Base-by-base conservation (phyloP, 2,329 filamentous ascomycete species). In the Fusarium coicis region DNA sequence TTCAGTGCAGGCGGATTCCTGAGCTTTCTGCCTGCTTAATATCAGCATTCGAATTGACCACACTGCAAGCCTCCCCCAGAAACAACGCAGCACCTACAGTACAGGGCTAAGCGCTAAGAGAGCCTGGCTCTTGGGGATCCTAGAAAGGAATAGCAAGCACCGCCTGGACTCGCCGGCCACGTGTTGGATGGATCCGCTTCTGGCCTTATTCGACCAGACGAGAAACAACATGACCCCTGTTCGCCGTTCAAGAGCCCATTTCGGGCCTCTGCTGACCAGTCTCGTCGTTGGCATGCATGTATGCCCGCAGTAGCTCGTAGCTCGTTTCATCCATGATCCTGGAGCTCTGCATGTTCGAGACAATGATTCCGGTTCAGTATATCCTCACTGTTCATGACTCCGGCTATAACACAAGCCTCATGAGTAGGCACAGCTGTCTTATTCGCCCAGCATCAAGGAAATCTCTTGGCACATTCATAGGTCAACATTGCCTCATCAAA, bases 141-240 rank as follows among this genome's bases (percentile, higher is more conserved):
- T 40, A 54, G 58, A 62, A 55, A 59, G 65, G 58, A 55, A 49
- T 72, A 71, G 69, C 58, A 50, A 49, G 34, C 57, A 70, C 54
- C 49, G 61, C 59, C 66, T 68, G 62, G 67, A 53, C 64, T 75
- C 49, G 62, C 65, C 44, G 63, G 72, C 75, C 75, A 77, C 75
- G 75, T 77, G 75, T 77, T 66, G 66, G 47, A 77, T 72, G 74
- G 75, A 68, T 71, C 75, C 73, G 61, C 58, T 67, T 70, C 62
- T 75, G 74, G 67, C 58, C 72, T 65, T 75, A 66, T 62, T 73
- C 57, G 73, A 66, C 69, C 62, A 73, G 60, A 69, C 68, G 67
- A 76, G 74, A 76, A 69, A 74, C 67, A 62, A 44, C 50, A 58
- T 26, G 61, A 40, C 64, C 72, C 75, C 63, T 68, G 54, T 66